phyloP scores from a whole-genome alignment of 2,329 filamentous ascomycete genomes.

The Pleoardoris graminearum region DNA sequence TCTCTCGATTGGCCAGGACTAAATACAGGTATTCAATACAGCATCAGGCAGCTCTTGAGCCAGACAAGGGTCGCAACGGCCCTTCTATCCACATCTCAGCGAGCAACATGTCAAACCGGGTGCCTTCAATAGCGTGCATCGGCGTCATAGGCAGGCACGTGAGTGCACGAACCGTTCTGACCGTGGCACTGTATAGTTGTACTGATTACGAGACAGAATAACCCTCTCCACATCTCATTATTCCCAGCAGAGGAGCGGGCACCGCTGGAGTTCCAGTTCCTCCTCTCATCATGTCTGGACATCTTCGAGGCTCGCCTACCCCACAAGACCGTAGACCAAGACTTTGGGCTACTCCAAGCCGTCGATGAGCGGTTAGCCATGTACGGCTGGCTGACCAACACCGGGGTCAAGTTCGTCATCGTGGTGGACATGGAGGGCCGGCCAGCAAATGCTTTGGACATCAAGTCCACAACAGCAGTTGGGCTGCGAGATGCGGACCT shows the following conservation, averaged over 20 bases:
- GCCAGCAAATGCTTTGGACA: slow-evolving; percentile 45
- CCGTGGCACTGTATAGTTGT: not conserved
- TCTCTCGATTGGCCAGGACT: slow-evolving; percentile 8
- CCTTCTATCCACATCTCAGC: not conserved
- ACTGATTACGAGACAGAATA: slow-evolving; percentile 67
- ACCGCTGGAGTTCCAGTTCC: slow-evolving; percentile 86
- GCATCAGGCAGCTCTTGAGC: not conserved
- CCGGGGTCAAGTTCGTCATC: slow-evolving; percentile 85
- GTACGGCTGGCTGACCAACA: slow-evolving; percentile 97
- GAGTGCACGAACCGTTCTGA: slow-evolving; percentile 37
- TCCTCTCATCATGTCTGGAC: slow-evolving; percentile 89
- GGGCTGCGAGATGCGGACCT: slow-evolving; percentile 85
- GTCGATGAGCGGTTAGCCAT: slow-evolving; percentile 90
- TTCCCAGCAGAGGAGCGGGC: slow-evolving; percentile 77
- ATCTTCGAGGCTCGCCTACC: slow-evolving; percentile 86
- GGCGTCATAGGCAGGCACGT: slow-evolving; percentile 94
- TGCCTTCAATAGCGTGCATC: slow-evolving; percentile 83
- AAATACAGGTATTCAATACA: not conserved
- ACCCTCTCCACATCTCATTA: slow-evolving; percentile 89
- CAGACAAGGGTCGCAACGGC: not conserved
- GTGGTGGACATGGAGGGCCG: slow-evolving; percentile 88
- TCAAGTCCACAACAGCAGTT: slow-evolving; percentile 53
- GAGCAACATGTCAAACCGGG: slow-evolving; percentile 51
- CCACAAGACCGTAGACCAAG: slow-evolving; percentile 73
- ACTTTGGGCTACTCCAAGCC: slow-evolving; percentile 88